Percentiles rank a stretch among this genome's conserved stretches.
phyloP scores from a whole-genome alignment of 768 basidiomycete genomes.

The Termitomyces sp. region DNA sequence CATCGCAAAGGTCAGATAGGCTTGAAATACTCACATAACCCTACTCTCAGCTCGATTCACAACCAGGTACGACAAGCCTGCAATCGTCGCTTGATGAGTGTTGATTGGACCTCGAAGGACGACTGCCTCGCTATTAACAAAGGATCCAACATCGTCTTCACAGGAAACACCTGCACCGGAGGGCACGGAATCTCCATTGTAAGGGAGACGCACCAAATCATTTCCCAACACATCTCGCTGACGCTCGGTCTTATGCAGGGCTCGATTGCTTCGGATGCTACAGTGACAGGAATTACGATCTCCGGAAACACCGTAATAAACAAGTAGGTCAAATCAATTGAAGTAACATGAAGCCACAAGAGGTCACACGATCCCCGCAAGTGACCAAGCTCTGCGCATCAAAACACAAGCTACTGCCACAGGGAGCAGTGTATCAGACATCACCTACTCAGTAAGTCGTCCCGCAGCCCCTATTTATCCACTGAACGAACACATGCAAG shows the following conservation, averaged over 20 bases:
- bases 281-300: constrained; percentile 49
- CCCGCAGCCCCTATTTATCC: background rate
- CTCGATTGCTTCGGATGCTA: constrained; percentile 46
- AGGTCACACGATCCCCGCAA: constrained; percentile 20
- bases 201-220: constrained; percentile 27
- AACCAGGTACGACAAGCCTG: constrained; percentile 32
- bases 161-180: constrained; percentile 50
- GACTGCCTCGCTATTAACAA: constrained; percentile 60
- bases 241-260: constrained; percentile 44
- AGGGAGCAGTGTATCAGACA: constrained; percentile 44
- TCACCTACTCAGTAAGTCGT: constrained; percentile 45
- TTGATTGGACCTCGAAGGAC: constrained; percentile 31
- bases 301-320: constrained; percentile 52
- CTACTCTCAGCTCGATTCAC: constrained; percentile 26
- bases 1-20: background rate
- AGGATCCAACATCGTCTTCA: constrained; percentile 45
- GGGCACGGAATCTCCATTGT: constrained; percentile 72
- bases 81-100: background rate
- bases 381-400: constrained; percentile 59
- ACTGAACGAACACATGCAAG: constrained; percentile 20
- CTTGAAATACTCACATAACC: background rate
- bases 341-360: background rate
- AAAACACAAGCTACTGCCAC: constrained; percentile 50
- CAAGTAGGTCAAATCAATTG: constrained; percentile 35
- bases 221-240: constrained; percentile 25